phyloP scores from a whole-genome alignment of 192 early-diverging fungal species.

The Coemansia sp. region DNA sequence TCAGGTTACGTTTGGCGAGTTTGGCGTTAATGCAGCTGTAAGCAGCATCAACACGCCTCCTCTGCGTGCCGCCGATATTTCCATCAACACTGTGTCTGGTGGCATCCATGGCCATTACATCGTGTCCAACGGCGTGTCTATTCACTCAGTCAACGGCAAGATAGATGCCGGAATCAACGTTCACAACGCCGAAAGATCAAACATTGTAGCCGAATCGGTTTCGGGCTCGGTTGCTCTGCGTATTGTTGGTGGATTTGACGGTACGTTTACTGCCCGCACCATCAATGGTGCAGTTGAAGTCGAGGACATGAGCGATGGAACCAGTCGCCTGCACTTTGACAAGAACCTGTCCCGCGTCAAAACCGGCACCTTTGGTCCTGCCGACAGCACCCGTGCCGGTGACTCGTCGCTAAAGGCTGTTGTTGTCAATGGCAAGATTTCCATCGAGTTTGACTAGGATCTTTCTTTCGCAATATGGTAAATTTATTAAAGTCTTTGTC shows the following conservation, averaged over 20 bases:
- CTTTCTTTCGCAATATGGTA: not conserved
- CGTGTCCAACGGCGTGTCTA: constrained; percentile 16
- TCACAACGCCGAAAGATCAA: constrained; percentile 28
- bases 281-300: constrained; percentile 33
- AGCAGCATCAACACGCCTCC: constrained; percentile 34
- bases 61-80: constrained; percentile 23
- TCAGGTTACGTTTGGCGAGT: constrained; percentile 33
- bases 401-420: constrained; percentile 28
- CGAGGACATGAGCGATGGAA: constrained; percentile 48
- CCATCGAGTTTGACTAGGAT: constrained; percentile 37
- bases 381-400: constrained; percentile 19
- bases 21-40: constrained; percentile 33
- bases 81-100: constrained; percentile 38
- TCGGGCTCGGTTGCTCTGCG: constrained; percentile 30
- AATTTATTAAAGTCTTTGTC: constrained; percentile 2
- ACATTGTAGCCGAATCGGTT: constrained; percentile 34
- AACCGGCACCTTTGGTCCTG: constrained; percentile 43
- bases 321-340: constrained; percentile 52
- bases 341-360: constrained; percentile 34
- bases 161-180: constrained; percentile 46
- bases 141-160: constrained; percentile 38
- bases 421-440: constrained; percentile 35
- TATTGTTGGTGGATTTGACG: constrained; percentile 45
- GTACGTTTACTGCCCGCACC: constrained; percentile 33
- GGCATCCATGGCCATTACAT: constrained; percentile 35